Base-by-base conservation (phyloP, 2,329 filamentous ascomycete genomes). In the Orbilia ellipsospora region DNA sequence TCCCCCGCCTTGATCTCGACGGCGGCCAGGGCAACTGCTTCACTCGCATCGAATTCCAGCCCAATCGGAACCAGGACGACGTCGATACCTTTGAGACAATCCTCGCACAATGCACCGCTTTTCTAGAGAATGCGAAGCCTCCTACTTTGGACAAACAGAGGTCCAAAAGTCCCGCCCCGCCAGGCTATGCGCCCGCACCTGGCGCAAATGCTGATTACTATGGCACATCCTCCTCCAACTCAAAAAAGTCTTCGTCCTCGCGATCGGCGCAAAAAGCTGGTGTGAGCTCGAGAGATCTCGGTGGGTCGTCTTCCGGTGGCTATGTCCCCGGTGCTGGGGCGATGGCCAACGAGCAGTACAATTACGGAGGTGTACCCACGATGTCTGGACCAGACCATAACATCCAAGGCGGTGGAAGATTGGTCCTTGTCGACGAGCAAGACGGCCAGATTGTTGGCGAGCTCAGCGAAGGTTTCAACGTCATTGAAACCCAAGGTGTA, bases 21-120 rank as follows among this genome's bases (percentile, higher is more conserved):
- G 92, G 91, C 0, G 91, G 90, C 78, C 48, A 54, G 10, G 73
- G 73, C 12, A 94, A 93, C 73, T 92, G 93, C 16, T 98, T 98
- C 81, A 97, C 94, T 18, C 88, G 93, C 67, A 93, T 99, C 81
- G 91, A 97, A 81, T 98, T 99, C 79, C 94, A 94, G 0, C 82
- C 86, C 1, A 84, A 91, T 23, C 92, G 92, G 18, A 89, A 86
- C 74, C 93, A 97, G 82, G 94, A 98, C 81, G 94, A 97, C 82
- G 86, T 96, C 50, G 93, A 97, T 81, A 98, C 94, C 0, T 98
- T 97, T 80, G 94, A 98, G 85, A 97, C 94, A 2, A 98, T 98
- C 78, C 86, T 98, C 60, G 94, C 94, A n/a, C 93, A 98, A 83
- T 98, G 94, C 83, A 98, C 94, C 1, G 92, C 94, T 1, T 98